Conservation (phyloP, 352 stramenopile species). For the Phytophthora pisi region DNA sequence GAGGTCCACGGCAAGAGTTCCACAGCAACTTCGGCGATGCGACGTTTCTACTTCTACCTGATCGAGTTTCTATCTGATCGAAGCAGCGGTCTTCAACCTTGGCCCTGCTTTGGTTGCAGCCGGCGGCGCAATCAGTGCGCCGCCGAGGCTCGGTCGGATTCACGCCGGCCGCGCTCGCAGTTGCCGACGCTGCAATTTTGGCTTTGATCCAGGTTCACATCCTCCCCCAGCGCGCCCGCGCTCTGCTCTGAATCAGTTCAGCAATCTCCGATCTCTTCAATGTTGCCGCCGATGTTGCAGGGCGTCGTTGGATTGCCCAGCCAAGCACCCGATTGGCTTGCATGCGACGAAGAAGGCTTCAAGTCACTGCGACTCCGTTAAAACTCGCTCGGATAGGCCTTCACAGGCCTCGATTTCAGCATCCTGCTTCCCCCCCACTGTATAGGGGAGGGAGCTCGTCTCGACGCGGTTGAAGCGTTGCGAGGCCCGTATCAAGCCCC, state of each 20-base stretch:
- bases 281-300: not conserved
- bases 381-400: not conserved
- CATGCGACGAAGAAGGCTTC: not conserved
- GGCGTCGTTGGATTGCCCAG: conserved; percentile 24
- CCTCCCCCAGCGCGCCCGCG: conserved; percentile 7
- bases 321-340: not conserved
- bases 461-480: conserved; percentile 21
- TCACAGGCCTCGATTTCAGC: conserved; percentile 7
- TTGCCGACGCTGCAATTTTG: conserved; percentile 12
- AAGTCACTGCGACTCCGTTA: conserved; percentile 1
- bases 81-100: conserved; percentile 25
- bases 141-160: conserved; percentile 15
- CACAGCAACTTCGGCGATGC: no score
- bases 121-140: conserved; percentile 17
- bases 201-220: conserved; percentile 21
- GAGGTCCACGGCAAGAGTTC: not conserved
- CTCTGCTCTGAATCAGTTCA: conserved; percentile 20
- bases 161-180: conserved; percentile 6
- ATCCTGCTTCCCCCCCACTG: not conserved
- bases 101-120: conserved; percentile 24
- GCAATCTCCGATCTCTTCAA: conserved; percentile 19
- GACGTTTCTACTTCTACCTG: not conserved
- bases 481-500: conserved; percentile 10
- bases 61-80: conserved; percentile 18
- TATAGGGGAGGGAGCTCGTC: conserved; percentile 9